Conservation (phyloP, 202 grass and related monocot species). For the Digitaria exilis region DNA sequence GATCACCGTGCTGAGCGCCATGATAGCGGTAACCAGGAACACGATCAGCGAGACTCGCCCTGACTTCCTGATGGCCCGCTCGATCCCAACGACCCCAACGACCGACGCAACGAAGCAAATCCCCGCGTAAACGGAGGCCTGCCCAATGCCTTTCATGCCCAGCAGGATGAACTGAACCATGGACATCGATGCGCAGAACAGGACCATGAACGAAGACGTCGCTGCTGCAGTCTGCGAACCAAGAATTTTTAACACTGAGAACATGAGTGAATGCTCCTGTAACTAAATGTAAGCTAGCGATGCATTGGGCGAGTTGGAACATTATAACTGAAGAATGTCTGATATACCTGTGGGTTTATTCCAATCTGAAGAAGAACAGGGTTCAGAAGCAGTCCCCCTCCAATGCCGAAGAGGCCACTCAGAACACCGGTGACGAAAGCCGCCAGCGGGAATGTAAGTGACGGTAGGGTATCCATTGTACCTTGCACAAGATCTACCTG, state of each 20-base stretch:
- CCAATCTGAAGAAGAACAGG: conserved; percentile 89
- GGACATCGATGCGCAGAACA: conserved; percentile 88
- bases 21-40: conserved; percentile 63
- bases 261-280: neutral
- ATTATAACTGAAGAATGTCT: neutral
- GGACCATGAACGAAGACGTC: conserved; percentile 79
- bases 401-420: conserved; percentile 88
- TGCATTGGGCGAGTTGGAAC: neutral
- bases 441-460: conserved; percentile 47
- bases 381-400: conserved; percentile 78
- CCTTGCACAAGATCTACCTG: conserved; percentile 29
- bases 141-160: conserved; percentile 57
- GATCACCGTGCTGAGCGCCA: conserved; percentile 75
- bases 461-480: conserved; percentile 40
- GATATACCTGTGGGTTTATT: conserved; percentile 65
- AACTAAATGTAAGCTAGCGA: neutral
- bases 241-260: neutral
- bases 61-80: conserved; percentile 54
- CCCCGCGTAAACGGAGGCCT: conserved; percentile 55
- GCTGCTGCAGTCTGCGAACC: conserved; percentile 58
- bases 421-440: conserved; percentile 75
- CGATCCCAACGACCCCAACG: conserved; percentile 47
- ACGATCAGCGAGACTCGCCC: conserved; percentile 75
- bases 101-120: conserved; percentile 66
- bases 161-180: conserved; percentile 80